These are phyloP conservation scores for Tetrahymena malaccensis DNA, from an alignment of 73 alveolate species.

Conservation along the genomic window DNA sequence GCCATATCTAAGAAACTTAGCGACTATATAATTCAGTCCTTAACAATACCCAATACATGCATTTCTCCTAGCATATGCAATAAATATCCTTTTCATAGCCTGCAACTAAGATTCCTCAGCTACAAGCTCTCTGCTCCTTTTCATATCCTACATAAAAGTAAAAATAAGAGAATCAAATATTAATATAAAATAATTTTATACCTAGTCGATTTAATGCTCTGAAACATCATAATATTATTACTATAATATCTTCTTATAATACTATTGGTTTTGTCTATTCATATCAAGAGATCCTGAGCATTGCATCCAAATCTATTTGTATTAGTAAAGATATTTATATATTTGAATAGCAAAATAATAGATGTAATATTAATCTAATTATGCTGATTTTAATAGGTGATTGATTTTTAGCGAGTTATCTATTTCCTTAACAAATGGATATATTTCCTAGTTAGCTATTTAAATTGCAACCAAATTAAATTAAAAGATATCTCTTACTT, in stretches of 20 bases:
- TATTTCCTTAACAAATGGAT: too few relatives aligned
- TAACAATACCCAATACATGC: constrained; percentile 34
- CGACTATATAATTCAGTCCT: constrained; percentile 33
- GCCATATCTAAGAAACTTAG: background rate
- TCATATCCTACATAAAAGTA: background rate
- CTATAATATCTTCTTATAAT: background rate
- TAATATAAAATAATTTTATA: background rate
- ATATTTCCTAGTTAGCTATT: too few relatives aligned
- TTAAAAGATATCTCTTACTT: background rate
- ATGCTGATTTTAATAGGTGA: too few relatives aligned
- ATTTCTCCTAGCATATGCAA: constrained; percentile 23
- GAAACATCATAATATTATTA: background rate
- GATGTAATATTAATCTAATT: background rate
- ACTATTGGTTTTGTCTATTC: background rate
- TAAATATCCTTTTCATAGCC: constrained; percentile 6
- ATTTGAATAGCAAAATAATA: background rate
- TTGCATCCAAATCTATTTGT: background rate
- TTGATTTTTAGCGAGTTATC: too few relatives aligned
- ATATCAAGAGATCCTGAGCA: background rate
- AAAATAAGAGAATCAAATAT: background rate
- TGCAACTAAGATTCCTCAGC: background rate
- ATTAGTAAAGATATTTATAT: background rate
- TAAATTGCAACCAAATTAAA: background rate
- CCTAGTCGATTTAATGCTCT: background rate
- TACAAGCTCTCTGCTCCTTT: background rate